Base-by-base conservation (phyloP, 306 rosid species). In the Neltuma alba region DNA sequence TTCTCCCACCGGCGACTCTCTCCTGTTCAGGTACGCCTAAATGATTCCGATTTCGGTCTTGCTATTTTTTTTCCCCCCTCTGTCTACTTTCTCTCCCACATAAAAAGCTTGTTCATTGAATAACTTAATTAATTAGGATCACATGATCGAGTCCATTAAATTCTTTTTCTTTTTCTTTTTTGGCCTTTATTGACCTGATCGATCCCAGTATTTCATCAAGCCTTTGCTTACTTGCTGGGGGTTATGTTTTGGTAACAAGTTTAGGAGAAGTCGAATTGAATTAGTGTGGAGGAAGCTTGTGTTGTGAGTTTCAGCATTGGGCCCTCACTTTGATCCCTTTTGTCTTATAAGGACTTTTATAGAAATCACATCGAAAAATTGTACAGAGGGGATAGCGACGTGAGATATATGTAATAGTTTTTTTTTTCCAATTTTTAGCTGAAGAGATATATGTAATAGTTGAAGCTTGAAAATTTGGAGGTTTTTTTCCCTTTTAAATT, bases 1-100 rank as follows among this genome's bases (percentile, higher is more conserved):
- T 94, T 94, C 72, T 79, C 58, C 73, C 71, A 0, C 5, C 77
- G 97, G 63, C 82, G 25, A 13, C 97, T 94, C 36, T 63, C 23
- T 4, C 79, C 97, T 23, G 8, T 94, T 74, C 77, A 94, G 97
- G 98, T 92, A 86, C 55, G 48, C 44, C 13, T 9, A 37, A 37
- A 37, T 10, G 1, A 40, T 40, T 10, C 12, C 10, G 13, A 40
- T 37, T 40, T 40, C 3, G 9, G 52, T n/a, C n/a, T 47, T 1
- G 13, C 44, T 40, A 9, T 40, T 40, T 10, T 40, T 9, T 33
- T n/a, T n/a, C n/a, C n/a, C n/a, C 4, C 44, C 13, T 1, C 1
- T 40, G 10, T 40, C 12, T 40, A 40, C 44, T 40, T 10, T 40
- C 13, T 40, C 12, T 40, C 44, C 44, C 44, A 9, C 44, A 14